phyloP scores from a whole-genome alignment of 495 filamentous ascomycete species.

The Penicillium lividum region DNA sequence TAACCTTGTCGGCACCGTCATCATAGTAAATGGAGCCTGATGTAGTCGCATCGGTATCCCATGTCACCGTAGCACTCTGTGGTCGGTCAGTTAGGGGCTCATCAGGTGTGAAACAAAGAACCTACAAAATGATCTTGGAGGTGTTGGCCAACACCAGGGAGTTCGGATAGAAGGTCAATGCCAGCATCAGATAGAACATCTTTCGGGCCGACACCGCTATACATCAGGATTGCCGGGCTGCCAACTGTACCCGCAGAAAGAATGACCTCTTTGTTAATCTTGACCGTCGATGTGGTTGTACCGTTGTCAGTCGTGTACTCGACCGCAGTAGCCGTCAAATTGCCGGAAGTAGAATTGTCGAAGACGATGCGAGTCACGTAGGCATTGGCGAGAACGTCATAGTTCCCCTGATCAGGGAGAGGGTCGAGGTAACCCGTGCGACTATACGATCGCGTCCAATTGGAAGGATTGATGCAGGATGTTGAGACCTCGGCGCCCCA shows the following conservation, averaged over 20 bases:
- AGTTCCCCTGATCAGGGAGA: slow-evolving; percentile 37
- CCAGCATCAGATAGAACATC: slow-evolving; percentile 36
- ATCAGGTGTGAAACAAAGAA: background rate
- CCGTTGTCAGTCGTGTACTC: slow-evolving; percentile 35
- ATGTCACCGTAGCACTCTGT: slow-evolving; percentile 36
- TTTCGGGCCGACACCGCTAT: slow-evolving; percentile 49
- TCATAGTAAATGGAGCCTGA: slow-evolving; percentile 34
- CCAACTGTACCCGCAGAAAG: slow-evolving; percentile 56
- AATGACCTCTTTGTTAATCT: slow-evolving; percentile 55
- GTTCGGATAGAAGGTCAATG: slow-evolving; percentile 42
- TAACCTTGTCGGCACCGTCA: slow-evolving; percentile 27
- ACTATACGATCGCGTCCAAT: slow-evolving; percentile 39
- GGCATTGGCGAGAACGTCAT: slow-evolving; percentile 45
- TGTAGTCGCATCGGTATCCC: slow-evolving; percentile 27
- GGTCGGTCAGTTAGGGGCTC: slow-evolving; percentile 4
- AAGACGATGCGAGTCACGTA: slow-evolving; percentile 48
- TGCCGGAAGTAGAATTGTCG: slow-evolving; percentile 26
- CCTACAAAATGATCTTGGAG: slow-evolving; percentile 50
- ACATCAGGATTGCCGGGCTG: slow-evolving; percentile 55
- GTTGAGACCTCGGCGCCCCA: slow-evolving; percentile 36
- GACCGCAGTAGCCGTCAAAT: slow-evolving; percentile 30
- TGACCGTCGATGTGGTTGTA: slow-evolving; percentile 29
- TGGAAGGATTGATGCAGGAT: slow-evolving; percentile 35
- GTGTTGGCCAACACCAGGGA: slow-evolving; percentile 53
- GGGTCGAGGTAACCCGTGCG: slow-evolving; percentile 43